Percentiles rank a stretch among this genome's conserved stretches.
phyloP scores from a whole-genome alignment of 129 eudicot species.

The Pulicaria dysenterica region DNA sequence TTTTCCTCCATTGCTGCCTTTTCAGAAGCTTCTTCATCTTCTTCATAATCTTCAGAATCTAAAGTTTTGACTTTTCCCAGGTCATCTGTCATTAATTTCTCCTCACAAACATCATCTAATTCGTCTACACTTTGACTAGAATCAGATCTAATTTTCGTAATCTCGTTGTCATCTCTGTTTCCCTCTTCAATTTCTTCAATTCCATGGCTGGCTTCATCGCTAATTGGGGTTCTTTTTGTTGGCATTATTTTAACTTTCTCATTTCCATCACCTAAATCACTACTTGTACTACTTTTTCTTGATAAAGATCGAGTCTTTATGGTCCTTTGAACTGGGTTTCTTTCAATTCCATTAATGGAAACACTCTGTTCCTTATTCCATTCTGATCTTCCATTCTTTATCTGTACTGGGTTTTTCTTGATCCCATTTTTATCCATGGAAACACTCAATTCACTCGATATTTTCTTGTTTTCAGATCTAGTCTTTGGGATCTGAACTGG shows the following conservation, averaged over 20 bases:
- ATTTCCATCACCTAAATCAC: constrained; percentile 23
- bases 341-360: constrained; percentile 38
- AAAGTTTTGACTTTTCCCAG: constrained; percentile 23
- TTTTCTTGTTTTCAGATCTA: constrained; percentile 55
- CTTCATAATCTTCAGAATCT: constrained; percentile 32
- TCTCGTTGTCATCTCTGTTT: constrained; percentile 38
- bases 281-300: constrained; percentile 29
- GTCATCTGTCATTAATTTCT: constrained; percentile 45
- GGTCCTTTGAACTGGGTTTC: constrained; percentile 35
- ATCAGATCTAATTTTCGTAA: constrained; percentile 38
- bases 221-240: constrained; percentile 1
- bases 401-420: constrained; percentile 51
- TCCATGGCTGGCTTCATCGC: constrained; percentile 17
- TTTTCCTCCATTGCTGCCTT: constrained; percentile 32
- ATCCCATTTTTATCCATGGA: constrained; percentile 51
- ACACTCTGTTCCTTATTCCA: constrained; percentile 30
- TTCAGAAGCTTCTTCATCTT: constrained; percentile 28
- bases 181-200: constrained; percentile 30
- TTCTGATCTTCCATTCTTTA: constrained; percentile 42
- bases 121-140: constrained; percentile 35
- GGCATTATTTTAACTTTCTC: constrained; percentile 29
- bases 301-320: constrained; percentile 36
- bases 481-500: constrained; percentile 60
- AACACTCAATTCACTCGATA: constrained; percentile 42
- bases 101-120: constrained; percentile 47